Evolutionary conservation across 306 rosid genomes (phyloP).

Genomic region (Quercus berberidifolia): DNA sequence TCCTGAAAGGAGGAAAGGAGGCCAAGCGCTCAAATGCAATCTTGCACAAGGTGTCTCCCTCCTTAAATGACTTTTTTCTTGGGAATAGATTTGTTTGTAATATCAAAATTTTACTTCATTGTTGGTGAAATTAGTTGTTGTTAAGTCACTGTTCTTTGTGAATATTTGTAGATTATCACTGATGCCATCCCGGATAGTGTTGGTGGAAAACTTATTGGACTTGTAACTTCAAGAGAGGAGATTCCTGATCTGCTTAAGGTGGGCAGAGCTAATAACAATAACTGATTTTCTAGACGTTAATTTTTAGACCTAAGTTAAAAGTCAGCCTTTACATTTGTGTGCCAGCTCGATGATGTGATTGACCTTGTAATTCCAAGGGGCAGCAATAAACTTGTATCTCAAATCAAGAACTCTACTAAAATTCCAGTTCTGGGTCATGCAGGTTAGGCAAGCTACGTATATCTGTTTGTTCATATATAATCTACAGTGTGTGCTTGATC

Average conservation of each 20-base stretch:
- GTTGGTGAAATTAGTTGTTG: slow-evolving; percentile 1
- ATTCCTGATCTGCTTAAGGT: slow-evolving; percentile 95
- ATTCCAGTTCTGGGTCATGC: slow-evolving; percentile 99
- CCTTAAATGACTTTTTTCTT: slow-evolving; percentile 9
- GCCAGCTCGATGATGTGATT: slow-evolving; percentile 86
- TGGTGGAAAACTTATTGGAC: slow-evolving; percentile 86
- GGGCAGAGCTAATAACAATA: slow-evolving; percentile 10
- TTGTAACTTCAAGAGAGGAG: slow-evolving; percentile 95
- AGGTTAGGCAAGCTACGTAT: slow-evolving; percentile 52
- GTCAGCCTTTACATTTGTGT: slow-evolving; percentile 17
- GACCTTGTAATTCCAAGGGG: slow-evolving; percentile 99
- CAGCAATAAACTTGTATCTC: slow-evolving; percentile 92
- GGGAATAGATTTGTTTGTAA: not conserved
- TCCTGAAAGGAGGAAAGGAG: slow-evolving; percentile 98
- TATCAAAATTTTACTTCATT: slow-evolving; percentile 3
- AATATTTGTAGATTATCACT: slow-evolving; percentile 61
- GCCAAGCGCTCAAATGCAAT: slow-evolving; percentile 90
- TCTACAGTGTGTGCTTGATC: slow-evolving; percentile 13
- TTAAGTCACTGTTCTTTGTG: slow-evolving; percentile 7
- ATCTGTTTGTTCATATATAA: not conserved
- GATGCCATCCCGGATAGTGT: slow-evolving; percentile 86
- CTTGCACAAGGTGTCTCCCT: slow-evolving; percentile 71
- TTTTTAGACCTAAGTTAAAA: slow-evolving; percentile 16
- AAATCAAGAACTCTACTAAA: slow-evolving; percentile 87
- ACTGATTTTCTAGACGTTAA: slow-evolving; percentile 16